These are phyloP conservation scores for Paraleonurus japonicus DNA, from an alignment of 257 asterid species.

Conservation along the genomic window DNA sequence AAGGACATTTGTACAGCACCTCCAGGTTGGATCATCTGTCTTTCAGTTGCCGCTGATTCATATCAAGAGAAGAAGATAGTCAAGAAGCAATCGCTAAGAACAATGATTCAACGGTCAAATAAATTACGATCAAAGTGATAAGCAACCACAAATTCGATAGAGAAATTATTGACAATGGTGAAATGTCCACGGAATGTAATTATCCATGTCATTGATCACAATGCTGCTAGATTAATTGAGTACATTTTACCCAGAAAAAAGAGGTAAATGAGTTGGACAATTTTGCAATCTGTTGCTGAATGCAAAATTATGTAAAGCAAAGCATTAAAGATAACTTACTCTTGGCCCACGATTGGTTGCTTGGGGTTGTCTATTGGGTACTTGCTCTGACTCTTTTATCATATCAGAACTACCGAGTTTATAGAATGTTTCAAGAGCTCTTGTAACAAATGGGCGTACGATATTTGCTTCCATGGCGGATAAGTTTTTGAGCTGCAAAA, in stretches of 20 bases:
- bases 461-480: conserved; percentile 98
- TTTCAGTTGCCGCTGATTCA: conserved; percentile 69
- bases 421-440: conserved; percentile 72
- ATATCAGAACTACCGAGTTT: conserved; percentile 74
- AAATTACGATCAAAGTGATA: background rate
- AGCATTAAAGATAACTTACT: conserved; percentile 43
- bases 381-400: conserved; percentile 62
- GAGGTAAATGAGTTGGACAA: background rate
- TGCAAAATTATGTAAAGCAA: background rate
- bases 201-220: conserved; percentile 2
- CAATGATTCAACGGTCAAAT: background rate
- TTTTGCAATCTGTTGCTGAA: background rate
- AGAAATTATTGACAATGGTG: background rate
- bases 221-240: background rate
- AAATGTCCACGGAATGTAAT: conserved; percentile 4
- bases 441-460: conserved; percentile 85
- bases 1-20: conserved; percentile 20
- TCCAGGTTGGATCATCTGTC: conserved; percentile 49
- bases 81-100: conserved; percentile 18
- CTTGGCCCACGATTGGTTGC: conserved; percentile 71
- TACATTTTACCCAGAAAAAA: background rate
- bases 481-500: conserved; percentile 76
- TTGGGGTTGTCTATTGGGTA: conserved; percentile 67
- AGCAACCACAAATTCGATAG: background rate
- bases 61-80: conserved; percentile 17